Conservation (phyloP, 805 yeast species). For the Teunomyces aglyptinius region DNA sequence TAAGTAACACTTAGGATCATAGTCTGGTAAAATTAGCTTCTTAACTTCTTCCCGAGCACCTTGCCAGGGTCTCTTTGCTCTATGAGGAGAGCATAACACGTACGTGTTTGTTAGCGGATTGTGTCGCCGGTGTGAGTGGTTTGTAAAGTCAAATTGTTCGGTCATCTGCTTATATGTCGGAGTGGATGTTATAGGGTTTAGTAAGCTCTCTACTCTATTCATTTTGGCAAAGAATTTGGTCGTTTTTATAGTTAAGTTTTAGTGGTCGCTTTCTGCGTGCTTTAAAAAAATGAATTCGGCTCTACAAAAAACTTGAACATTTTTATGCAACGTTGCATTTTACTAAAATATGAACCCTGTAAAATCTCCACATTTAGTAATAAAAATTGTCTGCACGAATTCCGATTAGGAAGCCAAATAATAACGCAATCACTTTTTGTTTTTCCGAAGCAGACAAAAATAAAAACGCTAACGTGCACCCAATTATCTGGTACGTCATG, state of each 20-base stretch:
- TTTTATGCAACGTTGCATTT: conserved; percentile 6
- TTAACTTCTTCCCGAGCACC: conserved; percentile 61
- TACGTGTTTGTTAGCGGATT: conserved; percentile 69
- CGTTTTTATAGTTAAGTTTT: neutral
- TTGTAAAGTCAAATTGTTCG: conserved; percentile 45
- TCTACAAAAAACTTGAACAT: neutral
- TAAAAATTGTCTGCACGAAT: neutral
- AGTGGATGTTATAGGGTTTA: conserved; percentile 21
- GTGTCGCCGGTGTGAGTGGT: conserved; percentile 65
- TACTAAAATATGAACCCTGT: neutral
- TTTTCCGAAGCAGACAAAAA: neutral
- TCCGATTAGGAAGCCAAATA: neutral
- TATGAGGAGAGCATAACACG: conserved; percentile 73
- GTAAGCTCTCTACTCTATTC: conserved; percentile 16
- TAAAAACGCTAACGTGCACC: neutral
- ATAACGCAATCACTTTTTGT: neutral
- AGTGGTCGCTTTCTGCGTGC: neutral
- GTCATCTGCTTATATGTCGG: conserved; percentile 12
- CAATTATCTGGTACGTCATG: too few species aligned
- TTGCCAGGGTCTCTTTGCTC: conserved; percentile 80
- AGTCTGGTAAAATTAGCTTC: conserved; percentile 45
- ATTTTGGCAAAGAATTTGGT: neutral
- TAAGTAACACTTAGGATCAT: conserved; percentile 65
- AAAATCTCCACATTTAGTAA: neutral
- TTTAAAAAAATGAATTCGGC: neutral